Conservation (phyloP, 495 filamentous ascomycete species). For the Articulospora tetracladia region DNA sequence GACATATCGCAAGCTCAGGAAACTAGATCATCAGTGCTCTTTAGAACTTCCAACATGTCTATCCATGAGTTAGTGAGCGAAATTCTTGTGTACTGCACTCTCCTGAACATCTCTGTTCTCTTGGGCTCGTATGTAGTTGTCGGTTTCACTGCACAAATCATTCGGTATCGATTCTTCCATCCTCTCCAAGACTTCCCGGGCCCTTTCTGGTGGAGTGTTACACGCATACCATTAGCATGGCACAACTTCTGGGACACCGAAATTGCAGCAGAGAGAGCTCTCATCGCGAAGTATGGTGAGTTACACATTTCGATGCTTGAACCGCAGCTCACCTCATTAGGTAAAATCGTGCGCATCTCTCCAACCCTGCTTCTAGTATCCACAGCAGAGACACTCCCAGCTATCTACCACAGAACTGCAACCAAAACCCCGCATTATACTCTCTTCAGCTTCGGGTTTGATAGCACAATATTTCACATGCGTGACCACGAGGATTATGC, state of each 20-base stretch:
- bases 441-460: not conserved
- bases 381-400: not conserved
- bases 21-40: no score
- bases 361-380: not conserved
- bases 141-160: conserved; percentile 1
- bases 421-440: conserved; percentile 1
- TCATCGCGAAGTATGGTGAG: conserved; percentile 6
- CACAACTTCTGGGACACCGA: conserved; percentile 1
- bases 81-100: not conserved
- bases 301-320: not conserved
- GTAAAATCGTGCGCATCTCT: not conserved
- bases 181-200: conserved; percentile 8
- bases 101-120: not conserved
- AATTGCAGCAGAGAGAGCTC: not conserved
- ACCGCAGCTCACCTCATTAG: not conserved
- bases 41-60: not conserved
- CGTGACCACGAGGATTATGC: not conserved
- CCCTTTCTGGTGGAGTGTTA: conserved; percentile 10
- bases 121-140: not conserved
- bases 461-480: not conserved
- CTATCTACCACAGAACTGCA: not conserved
- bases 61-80: not conserved
- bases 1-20: no score
- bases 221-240: not conserved
- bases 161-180: conserved; percentile 9